Conservation (phyloP, 2,329 filamentous ascomycete species). For the Orbilia oligospora region DNA sequence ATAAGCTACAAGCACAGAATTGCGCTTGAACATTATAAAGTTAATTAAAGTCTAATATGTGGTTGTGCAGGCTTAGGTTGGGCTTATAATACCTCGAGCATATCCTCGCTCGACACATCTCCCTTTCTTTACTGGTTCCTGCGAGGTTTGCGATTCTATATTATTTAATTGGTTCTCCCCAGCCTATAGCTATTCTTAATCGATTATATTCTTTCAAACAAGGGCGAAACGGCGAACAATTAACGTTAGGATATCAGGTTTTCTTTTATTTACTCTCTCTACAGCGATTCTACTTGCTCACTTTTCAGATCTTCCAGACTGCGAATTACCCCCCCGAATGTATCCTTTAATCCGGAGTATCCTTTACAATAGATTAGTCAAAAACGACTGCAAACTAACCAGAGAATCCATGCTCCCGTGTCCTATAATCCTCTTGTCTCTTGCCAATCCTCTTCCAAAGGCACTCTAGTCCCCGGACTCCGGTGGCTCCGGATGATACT, state of each 20-base stretch:
- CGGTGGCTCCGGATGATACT: constrained; percentile 52
- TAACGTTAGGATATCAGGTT: not conserved
- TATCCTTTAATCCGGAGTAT: constrained; percentile 13
- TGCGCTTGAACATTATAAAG: not conserved
- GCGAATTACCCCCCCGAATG: constrained; percentile 6
- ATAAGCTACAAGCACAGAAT: not conserved
- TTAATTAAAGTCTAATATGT: not conserved
- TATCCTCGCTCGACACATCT: no score
- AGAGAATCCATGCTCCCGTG: constrained; percentile 29
- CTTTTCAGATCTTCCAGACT: constrained; percentile 6
- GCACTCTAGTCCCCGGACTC: constrained; percentile 16
- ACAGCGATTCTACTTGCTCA: not conserved
- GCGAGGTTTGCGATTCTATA: not conserved
- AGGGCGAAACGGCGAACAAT: constrained; percentile 1
- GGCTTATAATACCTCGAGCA: not conserved
- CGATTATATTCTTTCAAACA: not conserved
- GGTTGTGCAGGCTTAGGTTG: constrained; percentile 2
- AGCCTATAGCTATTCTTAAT: not conserved
- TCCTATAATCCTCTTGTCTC: constrained; percentile 23
- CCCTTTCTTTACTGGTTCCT: not conserved
- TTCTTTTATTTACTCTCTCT: not conserved
- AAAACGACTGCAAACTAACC: constrained; percentile 25
- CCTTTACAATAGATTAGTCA: constrained; percentile 25
- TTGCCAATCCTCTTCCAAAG: constrained; percentile 25
- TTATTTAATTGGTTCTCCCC: not conserved